Conservation (phyloP, 148 eudicot species). For the Nyssa sinensis region DNA sequence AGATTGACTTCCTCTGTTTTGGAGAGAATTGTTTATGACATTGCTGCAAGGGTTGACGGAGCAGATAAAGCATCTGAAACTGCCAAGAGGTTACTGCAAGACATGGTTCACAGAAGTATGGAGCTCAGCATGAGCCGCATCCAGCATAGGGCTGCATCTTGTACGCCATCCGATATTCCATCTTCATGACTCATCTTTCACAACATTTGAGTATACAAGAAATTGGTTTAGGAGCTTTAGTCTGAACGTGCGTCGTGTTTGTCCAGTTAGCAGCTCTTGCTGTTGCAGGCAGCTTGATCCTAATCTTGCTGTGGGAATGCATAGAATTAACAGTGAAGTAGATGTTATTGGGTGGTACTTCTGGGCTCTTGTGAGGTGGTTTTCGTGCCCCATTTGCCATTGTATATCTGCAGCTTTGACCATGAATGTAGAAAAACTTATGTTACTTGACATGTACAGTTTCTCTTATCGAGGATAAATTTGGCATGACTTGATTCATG, state of each 20-base stretch:
- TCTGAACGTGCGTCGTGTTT: not conserved
- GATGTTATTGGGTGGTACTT: conserved; percentile 8
- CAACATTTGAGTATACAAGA: not conserved
- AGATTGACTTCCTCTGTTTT: conserved; percentile 38
- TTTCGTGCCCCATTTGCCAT: conserved; percentile 22
- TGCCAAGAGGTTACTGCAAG: conserved; percentile 56
- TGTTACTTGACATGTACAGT: not conserved
- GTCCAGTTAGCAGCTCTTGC: not conserved
- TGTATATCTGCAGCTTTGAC: conserved; percentile 15
- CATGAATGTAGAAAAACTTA: conserved; percentile 4
- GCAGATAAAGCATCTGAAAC: conserved; percentile 62
- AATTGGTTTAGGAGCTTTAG: not conserved
- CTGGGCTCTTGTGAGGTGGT: conserved; percentile 23
- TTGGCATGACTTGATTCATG: not conserved
- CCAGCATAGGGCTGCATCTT: conserved; percentile 37
- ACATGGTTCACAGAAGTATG: conserved; percentile 62
- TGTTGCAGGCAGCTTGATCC: not conserved
- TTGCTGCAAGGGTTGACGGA: conserved; percentile 52
- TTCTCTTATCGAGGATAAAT: not conserved
- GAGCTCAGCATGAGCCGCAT: conserved; percentile 45
- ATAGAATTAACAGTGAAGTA: conserved; percentile 11
- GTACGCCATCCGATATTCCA: conserved; percentile 24
- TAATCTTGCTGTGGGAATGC: not conserved
- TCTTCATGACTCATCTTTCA: not conserved
- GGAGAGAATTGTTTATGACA: conserved; percentile 52